Evolutionary conservation across 2,329 filamentous ascomycete genomes (phyloP), one percentile per base, ranked within the genome.

Genomic region (Truncatella angustata): DNA sequence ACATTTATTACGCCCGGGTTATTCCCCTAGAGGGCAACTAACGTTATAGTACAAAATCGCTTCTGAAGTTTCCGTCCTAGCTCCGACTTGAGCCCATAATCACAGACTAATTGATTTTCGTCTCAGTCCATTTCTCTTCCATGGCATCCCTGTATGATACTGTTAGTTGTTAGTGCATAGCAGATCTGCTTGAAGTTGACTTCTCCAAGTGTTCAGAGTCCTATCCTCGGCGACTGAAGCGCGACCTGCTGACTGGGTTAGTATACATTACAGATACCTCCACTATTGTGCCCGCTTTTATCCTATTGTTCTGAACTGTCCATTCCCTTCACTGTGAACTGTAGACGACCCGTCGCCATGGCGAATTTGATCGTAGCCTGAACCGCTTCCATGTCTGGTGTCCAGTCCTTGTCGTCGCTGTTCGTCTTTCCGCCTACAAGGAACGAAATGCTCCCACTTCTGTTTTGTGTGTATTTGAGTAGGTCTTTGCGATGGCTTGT

Each of bases 161-260:
- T 39, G 36, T 16, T 35, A 48, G 14, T 18, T 21, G 23, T 48
- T 21, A 48, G 26, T 35, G n/a, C 28, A 16, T 24, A 48, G 45
- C 45, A 48, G 21, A 21, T 35, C 45, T 14, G 30, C 45, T 48
- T 23, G 45, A 21, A 48, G 45, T 14, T 48, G 24, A 10, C 10
- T 12, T 36, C 24, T 48, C 45, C 45, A 23, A 48, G 45, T 48
- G 45, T 48, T 48, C 30, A 48, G 45, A 14, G 45, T 48, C 45
- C 45, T 48, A 48, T 48, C 30, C 20, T 48, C 26, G 20, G 45
- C 45, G 45, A 35, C 45, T 48, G 30, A 48, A 48, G 45, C 45
- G 30, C 14, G 28, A 48, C 44, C 44, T 48, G 23, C 12, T 24
- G 18, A 14, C 12, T 24, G 18, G 18, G 42, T 45, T 45, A 45